These are phyloP conservation scores for Inosperma sp. DNA, from an alignment of 768 basidiomycete species.

Conservation along the genomic window DNA sequence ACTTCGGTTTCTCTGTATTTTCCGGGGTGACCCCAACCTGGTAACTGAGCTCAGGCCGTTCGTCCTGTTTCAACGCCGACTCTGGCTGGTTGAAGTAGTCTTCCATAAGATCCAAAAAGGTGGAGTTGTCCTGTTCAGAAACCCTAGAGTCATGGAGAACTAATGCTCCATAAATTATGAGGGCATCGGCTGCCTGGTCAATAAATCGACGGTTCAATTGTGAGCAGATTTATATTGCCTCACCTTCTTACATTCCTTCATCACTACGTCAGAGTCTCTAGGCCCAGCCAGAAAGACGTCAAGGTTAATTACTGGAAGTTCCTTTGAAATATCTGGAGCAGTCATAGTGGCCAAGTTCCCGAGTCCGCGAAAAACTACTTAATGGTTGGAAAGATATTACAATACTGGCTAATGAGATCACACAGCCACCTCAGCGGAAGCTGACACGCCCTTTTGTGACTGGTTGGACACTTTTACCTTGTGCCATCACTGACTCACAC, in stretches of 20 bases:
- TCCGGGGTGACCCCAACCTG: conserved; percentile 95
- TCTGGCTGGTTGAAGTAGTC: conserved; percentile 85
- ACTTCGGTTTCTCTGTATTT: conserved; percentile 90
- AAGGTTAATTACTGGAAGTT: conserved; percentile 73
- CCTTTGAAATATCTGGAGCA: conserved; percentile 37
- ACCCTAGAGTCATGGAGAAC: conserved; percentile 83
- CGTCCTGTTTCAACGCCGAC: conserved; percentile 62
- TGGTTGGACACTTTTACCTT: conserved; percentile 21
- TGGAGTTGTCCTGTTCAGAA: conserved; percentile 71
- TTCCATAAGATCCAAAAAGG: conserved; percentile 86
- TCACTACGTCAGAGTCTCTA: conserved; percentile 42
- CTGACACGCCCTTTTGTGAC: conserved; percentile 23
- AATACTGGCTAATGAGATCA: conserved; percentile 1
- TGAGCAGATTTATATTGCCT: conserved; percentile 7
- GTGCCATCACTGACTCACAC: conserved; percentile 32
- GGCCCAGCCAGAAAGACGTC: conserved; percentile 58
- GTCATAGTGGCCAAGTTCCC: conserved; percentile 27
- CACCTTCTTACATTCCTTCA: conserved; percentile 66
- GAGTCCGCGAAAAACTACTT: no score
- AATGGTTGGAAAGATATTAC: conserved; percentile 8
- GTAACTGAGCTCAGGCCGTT: conserved; percentile 81
- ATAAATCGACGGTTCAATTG: conserved; percentile 2
- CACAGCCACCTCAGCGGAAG: conserved; percentile 25
- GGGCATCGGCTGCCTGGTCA: conserved; percentile 68
- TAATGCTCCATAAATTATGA: conserved; percentile 83